phyloP scores from a whole-genome alignment of 345 rosid species.

The Kernera saxatilis region DNA sequence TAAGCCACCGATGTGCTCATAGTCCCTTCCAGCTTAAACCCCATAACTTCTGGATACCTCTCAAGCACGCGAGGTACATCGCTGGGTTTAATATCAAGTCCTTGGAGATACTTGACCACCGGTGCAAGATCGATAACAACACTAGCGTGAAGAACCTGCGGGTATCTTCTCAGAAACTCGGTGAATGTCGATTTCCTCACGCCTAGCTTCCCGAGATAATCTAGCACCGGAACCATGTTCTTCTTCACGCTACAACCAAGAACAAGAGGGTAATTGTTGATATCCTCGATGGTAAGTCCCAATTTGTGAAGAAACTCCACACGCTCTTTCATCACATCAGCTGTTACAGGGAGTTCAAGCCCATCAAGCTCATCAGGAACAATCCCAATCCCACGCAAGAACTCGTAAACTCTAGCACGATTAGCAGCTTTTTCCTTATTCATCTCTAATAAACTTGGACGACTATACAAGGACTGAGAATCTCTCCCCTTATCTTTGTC shows the following conservation, averaged over 20 bases:
- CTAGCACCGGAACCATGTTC: slow-evolving; percentile 93
- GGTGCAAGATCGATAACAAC: slow-evolving; percentile 93
- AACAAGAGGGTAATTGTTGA: slow-evolving; percentile 82
- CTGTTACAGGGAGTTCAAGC: slow-evolving; percentile 84
- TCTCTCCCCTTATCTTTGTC: slow-evolving; percentile 31
- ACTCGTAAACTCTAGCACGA: slow-evolving; percentile 75
- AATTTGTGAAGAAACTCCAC: slow-evolving; percentile 72
- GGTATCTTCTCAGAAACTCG: slow-evolving; percentile 70
- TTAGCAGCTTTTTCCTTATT: slow-evolving; percentile 61
- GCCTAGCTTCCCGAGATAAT: slow-evolving; percentile 87
- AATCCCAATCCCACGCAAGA: slow-evolving; percentile 57
- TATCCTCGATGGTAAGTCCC: slow-evolving; percentile 76
- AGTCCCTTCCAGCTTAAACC: slow-evolving; percentile 94
- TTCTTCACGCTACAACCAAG: slow-evolving; percentile 98
- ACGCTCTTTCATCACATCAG: slow-evolving; percentile 76
- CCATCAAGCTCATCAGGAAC: slow-evolving; percentile 83
- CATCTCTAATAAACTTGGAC: slow-evolving; percentile 66
- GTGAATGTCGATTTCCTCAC: slow-evolving; percentile 81
- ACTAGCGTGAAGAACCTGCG: slow-evolving; percentile 81
- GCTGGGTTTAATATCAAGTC: slow-evolving; percentile 76
- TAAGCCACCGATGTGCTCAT: slow-evolving; percentile 96
- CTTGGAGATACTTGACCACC: slow-evolving; percentile 86
- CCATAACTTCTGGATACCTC: slow-evolving; percentile 80
- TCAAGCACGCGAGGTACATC: slow-evolving; percentile 86
- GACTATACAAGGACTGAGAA: slow-evolving; percentile 51